Base-by-base conservation (phyloP, 148 eudicot genomes). In the Camellia sinensis region DNA sequence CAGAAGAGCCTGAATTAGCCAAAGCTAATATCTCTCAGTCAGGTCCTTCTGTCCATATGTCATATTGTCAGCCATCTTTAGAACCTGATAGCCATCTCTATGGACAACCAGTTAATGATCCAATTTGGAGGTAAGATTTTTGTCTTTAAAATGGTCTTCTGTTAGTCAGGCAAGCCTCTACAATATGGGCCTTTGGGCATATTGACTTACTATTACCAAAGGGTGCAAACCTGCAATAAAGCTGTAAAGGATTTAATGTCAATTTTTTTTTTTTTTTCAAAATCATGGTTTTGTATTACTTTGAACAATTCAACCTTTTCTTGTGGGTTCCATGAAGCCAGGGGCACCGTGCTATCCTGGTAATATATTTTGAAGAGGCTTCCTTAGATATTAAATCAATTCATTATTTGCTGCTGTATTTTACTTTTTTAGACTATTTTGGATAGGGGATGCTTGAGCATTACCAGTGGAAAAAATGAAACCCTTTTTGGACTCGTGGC, bases 401-500 rank as follows among this genome's bases (percentile, higher is more conserved):
- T 60, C 63, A 67, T 8, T 48, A 5, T 48, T 60, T 83, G 48
- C 3, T 44, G 41, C 22, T 72, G 37, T 2, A 4, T n/a, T 29
- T 60, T 7, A 65, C 52, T 18, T 61, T 19, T 62, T 18, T n/a
- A n/a, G 17, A 7, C 18, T 22, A 53, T 18, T 18, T 68, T 68
- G 75, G 61, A 40, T 71, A 84, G 86, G 71, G 86, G 86, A 77
- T 9, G 17, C 63, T 81, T 78, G 67, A 73, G 66, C 83, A 81
- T 81, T 56, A 59, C 43, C 37, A 43, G 78, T 46, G 46, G 68
- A 73, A 74, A 46, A 6, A 9, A 7, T 41, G 73, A 85, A 22
- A 74, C 13, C 54, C 50, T 76, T 69, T 61, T 86, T 78, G 77
- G 11, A 62, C 78, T 86, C 7, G 78, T 78, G 74, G 88, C 84